phyloP scores from a whole-genome alignment of 1,284 basidiomycete species.

The Laetiporus sulphureus region DNA sequence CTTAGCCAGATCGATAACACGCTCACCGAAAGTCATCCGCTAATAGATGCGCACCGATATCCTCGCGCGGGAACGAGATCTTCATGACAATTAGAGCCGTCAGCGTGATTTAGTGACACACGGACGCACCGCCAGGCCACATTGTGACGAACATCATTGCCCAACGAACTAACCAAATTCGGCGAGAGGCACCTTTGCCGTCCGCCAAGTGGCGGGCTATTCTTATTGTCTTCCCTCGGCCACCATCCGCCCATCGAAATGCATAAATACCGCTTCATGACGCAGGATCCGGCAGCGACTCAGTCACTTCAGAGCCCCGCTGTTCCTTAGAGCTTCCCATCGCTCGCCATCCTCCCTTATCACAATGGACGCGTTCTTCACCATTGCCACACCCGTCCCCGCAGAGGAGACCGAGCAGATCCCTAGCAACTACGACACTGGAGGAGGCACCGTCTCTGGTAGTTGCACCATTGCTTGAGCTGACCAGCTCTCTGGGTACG shows the following conservation, averaged over 20 bases:
- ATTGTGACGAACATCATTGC: too few species aligned
- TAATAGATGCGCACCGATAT: too few species aligned
- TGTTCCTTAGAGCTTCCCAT: background rate
- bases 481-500: background rate
- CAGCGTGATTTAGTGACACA: too few species aligned
- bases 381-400: slow-evolving; percentile 6
- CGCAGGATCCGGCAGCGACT: background rate
- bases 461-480: slow-evolving; percentile 8
- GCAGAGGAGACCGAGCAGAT: slow-evolving; percentile 7
- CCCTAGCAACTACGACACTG: slow-evolving; percentile 6
- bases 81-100: too few species aligned
- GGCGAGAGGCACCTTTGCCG: too few species aligned
- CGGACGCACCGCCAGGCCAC: too few species aligned
- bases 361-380: slow-evolving; percentile 10
- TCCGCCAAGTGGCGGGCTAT: too few species aligned
- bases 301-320: background rate
- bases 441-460: background rate
- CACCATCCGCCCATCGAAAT: background rate
- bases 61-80: too few species aligned
- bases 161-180: too few species aligned
- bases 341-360: background rate
- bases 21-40: too few species aligned
- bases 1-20: too few species aligned
- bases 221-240: slow-evolving; percentile 1
- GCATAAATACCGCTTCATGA: background rate